Percentiles rank a stretch among this genome's conserved stretches.
phyloP scores from a whole-genome alignment of 2,329 filamentous ascomycete genomes.

The Colletotrichum sp. region DNA sequence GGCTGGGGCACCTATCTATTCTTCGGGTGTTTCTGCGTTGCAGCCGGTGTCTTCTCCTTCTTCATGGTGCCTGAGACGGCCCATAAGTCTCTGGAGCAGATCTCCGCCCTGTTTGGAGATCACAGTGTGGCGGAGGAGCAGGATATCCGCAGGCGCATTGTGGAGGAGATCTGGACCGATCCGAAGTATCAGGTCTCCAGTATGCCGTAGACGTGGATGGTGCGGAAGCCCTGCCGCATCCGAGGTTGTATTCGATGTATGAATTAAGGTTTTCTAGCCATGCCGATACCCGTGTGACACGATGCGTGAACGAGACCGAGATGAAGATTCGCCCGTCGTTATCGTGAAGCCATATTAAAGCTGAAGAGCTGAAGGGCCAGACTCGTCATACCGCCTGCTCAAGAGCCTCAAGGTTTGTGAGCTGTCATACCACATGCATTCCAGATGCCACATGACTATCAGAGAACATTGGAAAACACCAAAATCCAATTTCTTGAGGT shows the following conservation, averaged over 20 bases:
- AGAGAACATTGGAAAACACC: not conserved
- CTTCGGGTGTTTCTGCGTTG: slow-evolving; percentile 57
- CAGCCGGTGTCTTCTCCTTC: slow-evolving; percentile 52
- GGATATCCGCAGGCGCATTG: not conserved
- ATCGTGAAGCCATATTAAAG: not conserved
- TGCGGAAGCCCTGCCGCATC: not conserved
- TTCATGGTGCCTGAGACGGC: slow-evolving; percentile 56
- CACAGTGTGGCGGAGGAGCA: not conserved
- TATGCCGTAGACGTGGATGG: not conserved
- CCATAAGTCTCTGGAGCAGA: slow-evolving; percentile 49
- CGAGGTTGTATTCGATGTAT: not conserved
- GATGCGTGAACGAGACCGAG: not conserved
- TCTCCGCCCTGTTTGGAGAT: slow-evolving; percentile 41
- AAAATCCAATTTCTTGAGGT: not conserved
- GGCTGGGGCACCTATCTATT: slow-evolving; percentile 55
- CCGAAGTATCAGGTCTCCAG: not conserved
- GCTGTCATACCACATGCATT: not conserved
- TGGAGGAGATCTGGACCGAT: not conserved
- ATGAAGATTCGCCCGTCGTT: not conserved
- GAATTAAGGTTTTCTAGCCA: not conserved
- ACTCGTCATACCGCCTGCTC: not conserved
- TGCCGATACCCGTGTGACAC: not conserved
- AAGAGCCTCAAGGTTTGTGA: not conserved
- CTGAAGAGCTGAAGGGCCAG: not conserved
- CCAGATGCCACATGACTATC: not conserved